A percentile compares a stretch with the other conserved stretches of the same genome.
These are phyloP conservation scores for Metschnikowia chrysomelidarum DNA, from an alignment of 805 yeast genomes.

Conservation along the genomic window DNA sequence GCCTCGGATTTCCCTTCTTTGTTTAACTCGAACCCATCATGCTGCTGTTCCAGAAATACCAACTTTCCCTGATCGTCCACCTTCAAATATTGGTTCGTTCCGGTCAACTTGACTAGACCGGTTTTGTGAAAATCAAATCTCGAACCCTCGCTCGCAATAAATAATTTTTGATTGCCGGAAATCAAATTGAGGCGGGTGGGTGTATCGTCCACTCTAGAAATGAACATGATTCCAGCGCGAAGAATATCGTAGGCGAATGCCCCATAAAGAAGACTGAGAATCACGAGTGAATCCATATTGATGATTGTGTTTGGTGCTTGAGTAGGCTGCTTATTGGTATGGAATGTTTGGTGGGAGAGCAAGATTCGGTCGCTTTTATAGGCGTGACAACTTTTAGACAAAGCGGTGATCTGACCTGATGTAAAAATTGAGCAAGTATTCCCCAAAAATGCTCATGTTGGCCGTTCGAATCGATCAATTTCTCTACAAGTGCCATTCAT, in stretches of 20 bases:
- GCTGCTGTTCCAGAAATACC: neutral
- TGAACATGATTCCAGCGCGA: slow-evolving; percentile 8
- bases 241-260: slow-evolving; percentile 1
- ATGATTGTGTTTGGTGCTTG: no score
- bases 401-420: no score
- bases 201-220: slow-evolving; percentile 1
- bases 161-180: neutral
- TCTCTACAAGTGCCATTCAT: no score
- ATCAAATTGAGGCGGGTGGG: slow-evolving; percentile 3
- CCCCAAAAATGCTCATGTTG: no score
- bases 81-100: neutral
- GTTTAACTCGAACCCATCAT: slow-evolving; percentile 3
- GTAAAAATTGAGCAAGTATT: no score
- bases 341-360: no score
- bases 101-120: slow-evolving; percentile 6
- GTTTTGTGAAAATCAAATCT: slow-evolving; percentile 5
- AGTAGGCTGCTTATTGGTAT: no score
- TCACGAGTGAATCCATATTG: neutral
- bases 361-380: no score
- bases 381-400: no score
- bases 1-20: slow-evolving; percentile 1
- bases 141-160: slow-evolving; percentile 5
- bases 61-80: slow-evolving; percentile 1
- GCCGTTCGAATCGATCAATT: no score
- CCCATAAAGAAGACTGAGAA: neutral